These are phyloP conservation scores for Begonia fuchsioides DNA, from an alignment of 306 rosid genomes.

Conservation along the genomic window DNA sequence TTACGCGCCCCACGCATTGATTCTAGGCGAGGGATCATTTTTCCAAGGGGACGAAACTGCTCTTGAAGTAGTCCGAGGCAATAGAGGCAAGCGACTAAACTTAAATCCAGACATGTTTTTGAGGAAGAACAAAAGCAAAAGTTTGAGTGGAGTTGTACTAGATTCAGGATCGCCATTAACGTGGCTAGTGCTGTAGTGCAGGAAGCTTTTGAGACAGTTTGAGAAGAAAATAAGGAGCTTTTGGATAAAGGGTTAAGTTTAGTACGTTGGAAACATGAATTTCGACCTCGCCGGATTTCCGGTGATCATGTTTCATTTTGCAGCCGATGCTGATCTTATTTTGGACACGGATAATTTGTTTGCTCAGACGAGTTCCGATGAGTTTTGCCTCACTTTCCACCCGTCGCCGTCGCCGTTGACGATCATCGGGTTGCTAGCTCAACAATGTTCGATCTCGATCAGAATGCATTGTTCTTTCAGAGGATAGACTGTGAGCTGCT, in stretches of 20 bases:
- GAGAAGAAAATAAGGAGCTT: neutral
- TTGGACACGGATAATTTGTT: conserved; percentile 7
- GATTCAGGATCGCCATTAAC: conserved; percentile 11
- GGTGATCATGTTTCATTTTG: conserved; percentile 6
- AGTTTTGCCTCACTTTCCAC: conserved; percentile 5
- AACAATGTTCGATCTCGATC: conserved; percentile 8
- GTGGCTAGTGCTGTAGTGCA: neutral
- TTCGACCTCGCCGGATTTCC: conserved; percentile 4
- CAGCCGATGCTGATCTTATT: conserved; percentile 4
- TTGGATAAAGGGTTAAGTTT: neutral
- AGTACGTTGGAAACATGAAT: conserved; percentile 1
- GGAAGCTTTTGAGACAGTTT: conserved; percentile 1
- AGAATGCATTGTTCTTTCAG: neutral
- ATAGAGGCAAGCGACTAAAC: neutral
- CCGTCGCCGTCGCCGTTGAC: neutral
- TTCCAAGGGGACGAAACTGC: conserved; percentile 6
- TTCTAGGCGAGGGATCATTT: neutral
- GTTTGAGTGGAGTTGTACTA: conserved; percentile 5
- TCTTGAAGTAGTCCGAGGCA: neutral
- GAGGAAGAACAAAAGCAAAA: neutral
- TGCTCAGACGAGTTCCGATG: conserved; percentile 3
- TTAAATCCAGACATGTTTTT: conserved; percentile 1
- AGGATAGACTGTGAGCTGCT: conserved; percentile 12
- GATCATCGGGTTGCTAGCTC: conserved; percentile 8
- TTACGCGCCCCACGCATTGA: conserved; percentile 1